Conservation (phyloP, 768 basidiomycete genomes). For the Fomitopsis pulvina region DNA sequence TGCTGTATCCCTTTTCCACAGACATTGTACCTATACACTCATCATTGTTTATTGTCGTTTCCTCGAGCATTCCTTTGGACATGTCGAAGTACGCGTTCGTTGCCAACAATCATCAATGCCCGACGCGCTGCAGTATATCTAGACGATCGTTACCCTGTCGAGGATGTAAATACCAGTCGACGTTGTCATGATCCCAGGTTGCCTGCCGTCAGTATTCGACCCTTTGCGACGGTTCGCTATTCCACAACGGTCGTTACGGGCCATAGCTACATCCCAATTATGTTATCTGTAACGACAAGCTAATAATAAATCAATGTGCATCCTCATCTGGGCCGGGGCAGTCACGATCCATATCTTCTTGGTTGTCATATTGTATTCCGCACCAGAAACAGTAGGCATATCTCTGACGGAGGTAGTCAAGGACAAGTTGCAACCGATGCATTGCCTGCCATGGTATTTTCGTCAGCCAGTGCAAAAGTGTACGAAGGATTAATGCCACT, state of each 20-base stretch:
- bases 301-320: slow-evolving; percentile 45
- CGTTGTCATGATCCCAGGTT: too few relatives aligned
- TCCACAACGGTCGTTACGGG: too few relatives aligned
- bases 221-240: too few relatives aligned
- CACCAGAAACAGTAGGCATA: slow-evolving; percentile 89
- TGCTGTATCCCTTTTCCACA: neutral
- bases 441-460: slow-evolving; percentile 43
- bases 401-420: slow-evolving; percentile 65
- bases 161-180: neutral
- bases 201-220: too few relatives aligned
- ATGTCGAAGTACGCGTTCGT: neutral
- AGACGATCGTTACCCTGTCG: neutral
- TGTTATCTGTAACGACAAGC: neutral
- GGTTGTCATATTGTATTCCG: slow-evolving; percentile 63
- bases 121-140: neutral
- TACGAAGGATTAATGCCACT: slow-evolving; percentile 10
- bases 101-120: neutral
- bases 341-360: slow-evolving; percentile 49
- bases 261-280: neutral
- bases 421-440: slow-evolving; percentile 59
- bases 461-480: neutral
- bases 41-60: neutral
- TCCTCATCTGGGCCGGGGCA: slow-evolving; percentile 79
- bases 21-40: neutral
- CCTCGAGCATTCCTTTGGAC: neutral